These are phyloP conservation scores for Ambrosia artemisiifolia DNA, from an alignment of 129 eudicot species.

Conservation along the genomic window DNA sequence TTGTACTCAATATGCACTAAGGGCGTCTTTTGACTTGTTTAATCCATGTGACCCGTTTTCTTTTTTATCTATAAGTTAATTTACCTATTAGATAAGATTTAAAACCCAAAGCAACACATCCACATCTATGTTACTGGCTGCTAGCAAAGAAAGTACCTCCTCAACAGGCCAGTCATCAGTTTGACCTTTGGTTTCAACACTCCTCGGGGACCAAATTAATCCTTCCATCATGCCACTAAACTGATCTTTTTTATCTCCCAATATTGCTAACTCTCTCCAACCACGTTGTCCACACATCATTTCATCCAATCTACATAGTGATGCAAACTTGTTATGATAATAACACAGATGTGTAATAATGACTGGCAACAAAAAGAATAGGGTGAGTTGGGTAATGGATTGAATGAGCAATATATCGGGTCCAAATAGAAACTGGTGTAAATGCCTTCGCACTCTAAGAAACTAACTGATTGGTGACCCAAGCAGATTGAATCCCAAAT, in stretches of 20 bases:
- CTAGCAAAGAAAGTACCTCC: slow-evolving; percentile 43
- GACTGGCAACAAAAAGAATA: background rate
- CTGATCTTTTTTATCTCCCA: slow-evolving; percentile 54
- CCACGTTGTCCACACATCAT: slow-evolving; percentile 78
- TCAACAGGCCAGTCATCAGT: slow-evolving; percentile 53
- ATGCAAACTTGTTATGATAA: slow-evolving; percentile 13
- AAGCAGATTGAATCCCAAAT: background rate
- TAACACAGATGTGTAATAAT: background rate
- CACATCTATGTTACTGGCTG: slow-evolving; percentile 3
- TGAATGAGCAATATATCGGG: too few relatives aligned
- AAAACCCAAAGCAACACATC: background rate
- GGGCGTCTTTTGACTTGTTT: background rate
- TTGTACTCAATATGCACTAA: background rate
- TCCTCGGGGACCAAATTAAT: slow-evolving; percentile 41
- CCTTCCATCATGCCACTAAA: slow-evolving; percentile 46
- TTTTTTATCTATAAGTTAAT: background rate
- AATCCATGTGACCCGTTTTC: background rate
- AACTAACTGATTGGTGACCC: background rate
- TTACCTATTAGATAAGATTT: background rate
- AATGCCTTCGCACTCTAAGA: background rate
- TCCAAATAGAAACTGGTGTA: background rate
- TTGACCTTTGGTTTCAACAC: slow-evolving; percentile 35
- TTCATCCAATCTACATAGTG: slow-evolving; percentile 78
- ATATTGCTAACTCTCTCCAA: slow-evolving; percentile 52
- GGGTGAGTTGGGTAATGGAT: too few relatives aligned